Base-by-base conservation (phyloP, 2,329 filamentous ascomycete species). In the Apiospora phragmitis region DNA sequence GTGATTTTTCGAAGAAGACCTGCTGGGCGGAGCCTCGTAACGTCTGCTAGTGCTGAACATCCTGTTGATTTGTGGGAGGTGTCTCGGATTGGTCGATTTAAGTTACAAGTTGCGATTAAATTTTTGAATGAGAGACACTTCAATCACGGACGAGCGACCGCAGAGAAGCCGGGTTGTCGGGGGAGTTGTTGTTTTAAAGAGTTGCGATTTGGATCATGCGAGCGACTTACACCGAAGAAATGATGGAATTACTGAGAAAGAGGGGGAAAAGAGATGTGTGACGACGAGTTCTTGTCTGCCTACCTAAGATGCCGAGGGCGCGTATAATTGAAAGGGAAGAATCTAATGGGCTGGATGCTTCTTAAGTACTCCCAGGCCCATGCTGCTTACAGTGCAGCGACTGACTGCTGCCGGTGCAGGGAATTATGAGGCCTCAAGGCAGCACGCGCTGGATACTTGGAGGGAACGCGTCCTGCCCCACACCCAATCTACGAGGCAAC, bases 1-100 rank as follows among this genome's bases (percentile, higher is more conserved):
- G 70, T 87, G 84, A 72, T 83, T 80, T 73, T 87, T 89, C 68
- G 86, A 86, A 71, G 87, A 88, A 80, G 85, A 89, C 80, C 82
- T 86, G 81, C 75, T 85, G 42, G 82, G 81, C 43, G 79, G 81
- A 16, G 42, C 42, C 18, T 67, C 65, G 42, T 67, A 32, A 32
- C 65, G 65, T 32, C 32, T 47, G 65, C 67, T 51, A 21, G 24
- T 49, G 45, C 43, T 38, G 67, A 68, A 68, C 67, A 68, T 68
- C 26, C 32, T 68, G 65, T 4, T 5, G n/a, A 9, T n/a, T 29
- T 18, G 66, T 43, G 45, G 18, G 26, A 35, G 43, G n/a, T 51
- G 43, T 41, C 16, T 41, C 16, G 42, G 32, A 12, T 43, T 26
- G 38, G 9, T 12, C 18, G 32, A 42, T n/a, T 12, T 16, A 29